Evolutionary conservation across 257 asterid species (phyloP), one percentile per base, ranked within the genome.

Genomic region (Solanum arcanum): DNA sequence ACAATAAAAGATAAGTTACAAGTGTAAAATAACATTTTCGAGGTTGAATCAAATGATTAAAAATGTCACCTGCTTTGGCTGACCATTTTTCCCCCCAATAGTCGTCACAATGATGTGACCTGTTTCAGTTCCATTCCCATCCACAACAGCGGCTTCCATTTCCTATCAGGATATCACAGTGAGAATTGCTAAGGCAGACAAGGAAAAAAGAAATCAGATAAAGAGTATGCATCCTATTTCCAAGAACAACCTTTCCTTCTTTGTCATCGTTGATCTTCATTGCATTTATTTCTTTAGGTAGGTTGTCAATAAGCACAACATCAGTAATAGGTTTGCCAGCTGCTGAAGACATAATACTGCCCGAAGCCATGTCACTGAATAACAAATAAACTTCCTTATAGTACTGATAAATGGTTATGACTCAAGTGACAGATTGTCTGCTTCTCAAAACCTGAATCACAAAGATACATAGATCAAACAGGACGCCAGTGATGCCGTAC

Each of bases 71-170:
- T 96, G 95, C 92, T 93, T 96, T 27, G 98, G 98, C 88, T 94
- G 98, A 59, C 98, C 98, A 56, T 56, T 56, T 56, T 56, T 20
- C 8, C 99, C 99, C 69, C 98, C 99, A 88, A 95, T 95, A 74
- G 98, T 94, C 9, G 98, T 95, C 86, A 96, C 99, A 84, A 95
- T 96, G 52, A 96, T 94, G 90, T 95, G 99, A 49, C 99, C 99
- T 10, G 98, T 94, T 91, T 96, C 98, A 33, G 98, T 94, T 88
- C 96, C 98, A 89, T 94, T 96, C 77, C 98, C 98, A 93, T 95
- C 94, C 52, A 96, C 97, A 29, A 94, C 92, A 11, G 98, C 94
- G 11, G 98, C 93, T 78, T 96, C 98, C 94, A 95, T 91, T 89
- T 96, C 99, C 99, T 96, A 88, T 70, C 76, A 70, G 41, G 78